Percentiles rank a stretch among this genome's conserved stretches.
phyloP scores from a whole-genome alignment of 2,329 filamentous ascomycete genomes.

The Calonectria hongkongensis region DNA sequence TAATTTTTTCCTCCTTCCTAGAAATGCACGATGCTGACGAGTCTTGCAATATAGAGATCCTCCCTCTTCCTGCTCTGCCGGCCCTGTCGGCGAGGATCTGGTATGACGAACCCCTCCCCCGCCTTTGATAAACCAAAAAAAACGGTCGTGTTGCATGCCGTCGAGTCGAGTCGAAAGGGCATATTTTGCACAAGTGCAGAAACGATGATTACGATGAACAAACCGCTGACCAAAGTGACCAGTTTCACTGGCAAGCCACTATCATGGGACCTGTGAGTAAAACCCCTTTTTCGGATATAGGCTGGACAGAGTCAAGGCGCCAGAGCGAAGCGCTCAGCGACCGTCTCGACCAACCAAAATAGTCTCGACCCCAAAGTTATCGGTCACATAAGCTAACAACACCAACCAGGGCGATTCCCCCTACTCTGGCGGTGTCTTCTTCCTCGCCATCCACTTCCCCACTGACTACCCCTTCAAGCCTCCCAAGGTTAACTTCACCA shows the following conservation, averaged over 20 bases:
- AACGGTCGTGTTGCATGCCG: constrained; percentile 42
- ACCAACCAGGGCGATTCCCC: constrained; percentile 88
- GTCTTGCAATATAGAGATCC: constrained; percentile 81
- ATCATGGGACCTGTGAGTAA: constrained; percentile 98
- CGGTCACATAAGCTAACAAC: constrained; percentile 54
- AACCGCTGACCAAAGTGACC: constrained; percentile 53
- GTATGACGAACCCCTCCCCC: constrained; percentile 76
- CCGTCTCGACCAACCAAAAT: constrained; percentile 43
- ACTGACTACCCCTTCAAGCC: constrained; percentile 99
- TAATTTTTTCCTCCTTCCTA: neutral
- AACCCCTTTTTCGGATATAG: constrained; percentile 34
- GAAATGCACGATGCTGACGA: constrained; percentile 47
- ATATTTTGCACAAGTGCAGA: neutral
- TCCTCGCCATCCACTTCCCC: constrained; percentile 98
- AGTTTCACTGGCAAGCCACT: constrained; percentile 99
- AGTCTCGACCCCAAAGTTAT: constrained; percentile 26
- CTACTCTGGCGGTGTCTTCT: constrained; percentile 99
- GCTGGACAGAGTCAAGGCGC: constrained; percentile 35
- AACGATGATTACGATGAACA: constrained; percentile 26
- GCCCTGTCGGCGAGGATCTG: constrained; percentile 97
- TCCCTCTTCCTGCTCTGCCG: constrained; percentile 98
- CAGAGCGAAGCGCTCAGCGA: constrained; percentile 46
- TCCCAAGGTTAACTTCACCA: constrained; percentile 99
- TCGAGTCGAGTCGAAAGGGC: constrained; percentile 38
- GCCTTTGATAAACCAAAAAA: constrained; percentile 46